Percentiles rank a stretch among this genome's conserved stretches.
These are phyloP conservation scores for Sugiyamaella marilandica DNA, from an alignment of 805 yeast species.

Conservation along the genomic window DNA sequence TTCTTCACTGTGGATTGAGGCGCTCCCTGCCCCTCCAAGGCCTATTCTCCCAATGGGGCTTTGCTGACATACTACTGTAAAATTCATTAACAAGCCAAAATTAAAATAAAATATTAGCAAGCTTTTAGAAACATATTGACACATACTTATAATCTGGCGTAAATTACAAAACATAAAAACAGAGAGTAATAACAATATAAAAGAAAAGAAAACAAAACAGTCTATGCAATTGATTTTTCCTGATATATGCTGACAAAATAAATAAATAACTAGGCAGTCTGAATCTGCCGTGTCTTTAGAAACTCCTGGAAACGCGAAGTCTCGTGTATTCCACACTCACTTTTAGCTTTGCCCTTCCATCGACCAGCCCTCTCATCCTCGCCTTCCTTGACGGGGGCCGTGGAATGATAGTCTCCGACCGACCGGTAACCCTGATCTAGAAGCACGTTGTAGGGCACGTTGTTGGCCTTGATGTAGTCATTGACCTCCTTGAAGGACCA, in stretches of 20 bases:
- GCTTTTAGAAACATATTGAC: too few species aligned
- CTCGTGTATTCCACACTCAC: constrained; percentile 94
- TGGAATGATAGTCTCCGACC: constrained; percentile 93
- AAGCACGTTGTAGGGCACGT: constrained; percentile 82
- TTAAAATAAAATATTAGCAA: too few species aligned
- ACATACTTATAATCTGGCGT: too few species aligned
- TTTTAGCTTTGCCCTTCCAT: constrained; percentile 89
- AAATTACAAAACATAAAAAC: too few species aligned
- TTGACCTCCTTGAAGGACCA: constrained; percentile 77
- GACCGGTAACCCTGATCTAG: constrained; percentile 85
- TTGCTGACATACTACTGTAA: too few species aligned
- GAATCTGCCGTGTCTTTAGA: constrained; percentile 6
- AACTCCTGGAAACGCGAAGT: constrained; percentile 67
- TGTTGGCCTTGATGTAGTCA: constrained; percentile 57
- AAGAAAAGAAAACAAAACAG: neutral
- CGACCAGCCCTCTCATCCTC: constrained; percentile 97
- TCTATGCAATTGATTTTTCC: neutral
- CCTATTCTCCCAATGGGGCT: too few species aligned
- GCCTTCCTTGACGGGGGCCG: constrained; percentile 81
- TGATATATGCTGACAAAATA: neutral
- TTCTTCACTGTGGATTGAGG: too few species aligned
- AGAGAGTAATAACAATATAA: too few species aligned
- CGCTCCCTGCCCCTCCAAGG: too few species aligned
- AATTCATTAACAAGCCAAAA: too few species aligned
- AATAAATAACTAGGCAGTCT: constrained; percentile 5